Evolutionary conservation across 768 basidiomycete genomes (phyloP).

Genomic region (Melanogaster broomeanus): DNA sequence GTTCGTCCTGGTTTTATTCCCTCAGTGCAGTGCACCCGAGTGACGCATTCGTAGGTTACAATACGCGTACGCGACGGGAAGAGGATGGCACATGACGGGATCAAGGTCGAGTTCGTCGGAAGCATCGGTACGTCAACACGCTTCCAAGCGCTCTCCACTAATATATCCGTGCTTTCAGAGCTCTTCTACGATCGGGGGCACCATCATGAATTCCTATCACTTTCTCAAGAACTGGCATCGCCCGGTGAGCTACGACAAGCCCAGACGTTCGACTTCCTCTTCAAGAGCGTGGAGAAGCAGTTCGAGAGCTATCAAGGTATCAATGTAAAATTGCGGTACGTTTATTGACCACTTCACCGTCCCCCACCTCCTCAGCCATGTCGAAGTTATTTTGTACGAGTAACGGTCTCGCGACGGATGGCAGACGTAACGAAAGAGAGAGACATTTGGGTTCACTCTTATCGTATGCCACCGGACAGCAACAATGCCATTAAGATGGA

Average conservation of each 20-base stretch:
- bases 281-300: slow-evolving; percentile 99
- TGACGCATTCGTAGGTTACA: slow-evolving; percentile 54
- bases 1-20: slow-evolving; percentile 41
- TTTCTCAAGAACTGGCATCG: slow-evolving; percentile 92
- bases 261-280: slow-evolving; percentile 94
- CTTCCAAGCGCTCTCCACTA: neutral
- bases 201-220: slow-evolving; percentile 95
- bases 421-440: slow-evolving; percentile 92
- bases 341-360: slow-evolving; percentile 1
- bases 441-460: slow-evolving; percentile 98
- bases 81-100: slow-evolving; percentile 92
- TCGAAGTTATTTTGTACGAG: slow-evolving; percentile 86
- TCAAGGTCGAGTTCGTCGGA: slow-evolving; percentile 97
- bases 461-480: slow-evolving; percentile 96
- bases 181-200: slow-evolving; percentile 98
- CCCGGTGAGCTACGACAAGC: slow-evolving; percentile 98
- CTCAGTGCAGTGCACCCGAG: neutral
- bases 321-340: slow-evolving; percentile 94
- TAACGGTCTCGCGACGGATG: slow-evolving; percentile 88
- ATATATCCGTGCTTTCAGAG: slow-evolving; percentile 41
- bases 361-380: slow-evolving; percentile 4
- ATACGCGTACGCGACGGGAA: slow-evolving; percentile 94
- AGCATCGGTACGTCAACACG: slow-evolving; percentile 72
- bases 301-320: slow-evolving; percentile 98
- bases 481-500: slow-evolving; percentile 99